phyloP scores from a whole-genome alignment of 345 rosid species.

The Arabis alpina region DNA sequence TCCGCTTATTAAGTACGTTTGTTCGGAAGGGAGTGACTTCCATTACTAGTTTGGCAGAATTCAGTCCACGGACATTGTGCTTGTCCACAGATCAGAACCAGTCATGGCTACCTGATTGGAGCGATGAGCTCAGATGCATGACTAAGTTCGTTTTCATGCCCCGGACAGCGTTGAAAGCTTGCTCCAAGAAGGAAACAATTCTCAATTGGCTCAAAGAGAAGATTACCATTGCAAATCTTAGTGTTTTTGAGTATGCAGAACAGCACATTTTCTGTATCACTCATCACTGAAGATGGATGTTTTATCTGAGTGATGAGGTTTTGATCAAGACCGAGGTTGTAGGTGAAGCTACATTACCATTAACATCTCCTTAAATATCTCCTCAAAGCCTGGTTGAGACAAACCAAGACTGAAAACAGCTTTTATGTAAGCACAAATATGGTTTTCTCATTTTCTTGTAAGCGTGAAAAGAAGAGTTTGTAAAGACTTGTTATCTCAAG shows the following conservation, averaged over 20 bases:
- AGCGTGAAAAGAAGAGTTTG: too few relatives aligned
- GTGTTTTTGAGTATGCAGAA: conserved; percentile 46
- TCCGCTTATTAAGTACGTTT: conserved; percentile 60
- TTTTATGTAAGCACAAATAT: too few relatives aligned
- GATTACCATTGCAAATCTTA: conserved; percentile 17
- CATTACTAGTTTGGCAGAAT: conserved; percentile 44
- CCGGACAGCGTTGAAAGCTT: conserved; percentile 39
- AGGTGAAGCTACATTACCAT: conserved; percentile 77
- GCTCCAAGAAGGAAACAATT: conserved; percentile 32
- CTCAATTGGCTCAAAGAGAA: conserved; percentile 51
- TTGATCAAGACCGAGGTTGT: conserved; percentile 91
- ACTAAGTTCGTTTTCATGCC: conserved; percentile 55
- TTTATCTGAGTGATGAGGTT: conserved; percentile 46
- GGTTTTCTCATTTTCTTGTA: too few relatives aligned
- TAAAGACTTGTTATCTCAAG: too few relatives aligned
- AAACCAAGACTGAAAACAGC: too few relatives aligned
- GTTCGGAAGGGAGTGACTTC: conserved; percentile 41
- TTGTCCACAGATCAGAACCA: neutral
- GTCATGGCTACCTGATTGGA: conserved; percentile 66
- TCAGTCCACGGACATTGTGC: conserved; percentile 35
- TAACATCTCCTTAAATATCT: conserved; percentile 36
- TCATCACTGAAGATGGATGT: conserved; percentile 30
- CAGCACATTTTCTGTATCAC: conserved; percentile 59
- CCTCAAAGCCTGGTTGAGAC: too few relatives aligned
- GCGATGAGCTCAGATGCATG: conserved; percentile 48